Base-by-base conservation (phyloP, 371 early-diverging fungal genomes). In the Pancytospora philotis region DNA sequence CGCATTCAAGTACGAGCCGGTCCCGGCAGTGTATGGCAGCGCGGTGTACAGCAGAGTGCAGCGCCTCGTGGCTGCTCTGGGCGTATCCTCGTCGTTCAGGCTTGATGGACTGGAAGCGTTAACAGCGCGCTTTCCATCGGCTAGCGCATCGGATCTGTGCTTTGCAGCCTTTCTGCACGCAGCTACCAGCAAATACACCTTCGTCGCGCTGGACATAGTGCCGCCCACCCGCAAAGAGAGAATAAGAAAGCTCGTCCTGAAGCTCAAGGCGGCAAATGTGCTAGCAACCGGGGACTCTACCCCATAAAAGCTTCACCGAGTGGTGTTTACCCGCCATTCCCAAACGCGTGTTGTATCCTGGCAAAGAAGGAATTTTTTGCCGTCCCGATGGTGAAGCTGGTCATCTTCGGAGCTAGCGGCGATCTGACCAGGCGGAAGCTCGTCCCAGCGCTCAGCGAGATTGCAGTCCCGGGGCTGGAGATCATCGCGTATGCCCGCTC, bases 401-500 rank as follows among this genome's bases (percentile, higher is more conserved):
- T 81, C 25, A 72, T 81, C 32, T 73, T 80, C 62, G 82, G 82
- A 13, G 76, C 70, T 27, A 80, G 79, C 62, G 82, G 82, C 19
- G 80, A 82, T 58, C 63, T 82, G 41, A 74, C 80, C 52, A 77
- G 76, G 68, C 64, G 92, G 75, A 96, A 96, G 84, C 91, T 95
- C 27, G 94, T 90, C 79, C 95, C 95, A 16, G 91, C 95, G 0
- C 85, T 96, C 85, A 79, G 87, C 85, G 50, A 86, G 91, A 37
- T 90, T 81, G 79, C 83, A 83, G 68, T 85, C 85, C 75, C 80
- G 78, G 83, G 86, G 28, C 81, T 85, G 6, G 79, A 82, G 31
- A 88, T 98, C 67, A 84, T 95, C 35, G 96, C 93, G 10, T 98
- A 95, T 81, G 93, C 96, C 4, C 88, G 98, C 48, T 86, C 89